phyloP scores from a whole-genome alignment of 768 basidiomycete genomes.

The Hygrophorus russula region DNA sequence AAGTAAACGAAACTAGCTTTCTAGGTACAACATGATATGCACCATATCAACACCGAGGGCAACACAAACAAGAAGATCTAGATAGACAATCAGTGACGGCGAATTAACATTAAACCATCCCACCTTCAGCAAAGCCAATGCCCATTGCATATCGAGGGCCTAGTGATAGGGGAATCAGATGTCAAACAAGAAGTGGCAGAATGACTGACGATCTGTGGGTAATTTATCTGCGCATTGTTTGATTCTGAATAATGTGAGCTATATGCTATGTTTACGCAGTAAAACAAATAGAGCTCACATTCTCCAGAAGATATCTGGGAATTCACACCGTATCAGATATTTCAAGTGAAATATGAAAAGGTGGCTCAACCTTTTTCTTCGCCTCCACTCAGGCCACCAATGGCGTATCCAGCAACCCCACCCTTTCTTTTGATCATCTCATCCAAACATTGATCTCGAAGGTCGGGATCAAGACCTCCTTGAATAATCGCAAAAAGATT shows the following conservation, averaged over 20 bases:
- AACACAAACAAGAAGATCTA: slow-evolving; percentile 83
- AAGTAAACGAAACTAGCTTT: neutral
- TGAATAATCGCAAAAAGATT: slow-evolving; percentile 92
- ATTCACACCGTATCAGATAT: neutral
- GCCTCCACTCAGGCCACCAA: slow-evolving; percentile 84
- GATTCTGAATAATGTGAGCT: slow-evolving; percentile 35
- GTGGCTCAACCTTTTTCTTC: slow-evolving; percentile 69
- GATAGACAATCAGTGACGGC: neutral
- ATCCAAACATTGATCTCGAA: slow-evolving; percentile 68
- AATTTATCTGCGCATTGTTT: slow-evolving; percentile 72
- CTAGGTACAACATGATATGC: slow-evolving; percentile 6
- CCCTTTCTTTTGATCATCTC: slow-evolving; percentile 73
- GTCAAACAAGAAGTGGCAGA: neutral
- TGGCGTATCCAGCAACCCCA: slow-evolving; percentile 80
- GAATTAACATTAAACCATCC: neutral
- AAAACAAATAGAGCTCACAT: slow-evolving; percentile 38
- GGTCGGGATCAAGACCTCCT: slow-evolving; percentile 63
- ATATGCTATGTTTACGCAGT: neutral
- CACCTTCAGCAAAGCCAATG: slow-evolving; percentile 86
- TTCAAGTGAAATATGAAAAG: neutral
- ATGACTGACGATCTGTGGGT: slow-evolving; percentile 59
- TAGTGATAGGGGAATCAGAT: slow-evolving; percentile 17
- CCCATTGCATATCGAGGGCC: slow-evolving; percentile 92
- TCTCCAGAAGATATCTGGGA: slow-evolving; percentile 69
- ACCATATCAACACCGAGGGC: slow-evolving; percentile 94